Evolutionary conservation across 1,139 yeast species (phyloP).

Genomic region (Debaryomycetaceae sp.): DNA sequence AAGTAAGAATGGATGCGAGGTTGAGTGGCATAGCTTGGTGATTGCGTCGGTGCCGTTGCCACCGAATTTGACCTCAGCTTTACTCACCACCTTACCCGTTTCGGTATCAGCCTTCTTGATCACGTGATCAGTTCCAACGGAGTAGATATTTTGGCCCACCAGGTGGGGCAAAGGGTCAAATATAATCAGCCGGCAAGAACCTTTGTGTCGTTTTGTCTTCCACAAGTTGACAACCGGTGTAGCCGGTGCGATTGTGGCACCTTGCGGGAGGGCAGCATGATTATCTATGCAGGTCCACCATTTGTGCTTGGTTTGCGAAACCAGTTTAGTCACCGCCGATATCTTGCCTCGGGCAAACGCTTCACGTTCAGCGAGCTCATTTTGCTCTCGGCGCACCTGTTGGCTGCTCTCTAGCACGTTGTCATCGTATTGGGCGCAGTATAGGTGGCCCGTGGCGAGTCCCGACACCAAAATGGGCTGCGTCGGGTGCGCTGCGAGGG

Average conservation of each 20-base stretch:
- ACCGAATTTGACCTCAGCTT: constrained; percentile 32
- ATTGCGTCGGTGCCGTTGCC: constrained; percentile 30
- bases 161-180: constrained; percentile 51
- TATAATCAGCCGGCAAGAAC: constrained; percentile 72
- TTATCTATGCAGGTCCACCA: constrained; percentile 49
- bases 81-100: constrained; percentile 73
- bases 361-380: constrained; percentile 18
- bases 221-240: constrained; percentile 46
- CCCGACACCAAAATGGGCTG: constrained; percentile 65
- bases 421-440: constrained; percentile 52
- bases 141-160: constrained; percentile 52
- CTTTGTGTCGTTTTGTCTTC: constrained; percentile 89
- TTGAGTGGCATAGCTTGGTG: constrained; percentile 61
- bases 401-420: constrained; percentile 34
- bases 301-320: constrained; percentile 36
- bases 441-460: constrained; percentile 73
- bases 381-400: constrained; percentile 18
- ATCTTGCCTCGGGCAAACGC: constrained; percentile 27
- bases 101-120: constrained; percentile 69
- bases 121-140: constrained; percentile 78
- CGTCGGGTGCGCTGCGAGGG: constrained; percentile 78
- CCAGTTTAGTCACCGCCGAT: constrained; percentile 25
- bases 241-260: constrained; percentile 17
- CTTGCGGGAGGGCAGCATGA: constrained; percentile 22
- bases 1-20: constrained; percentile 60